Percentiles rank a stretch among this genome's conserved stretches.
Conservation (phyloP, 2,329 filamentous ascomycete genomes). For the Cercospora beticola region DNA sequence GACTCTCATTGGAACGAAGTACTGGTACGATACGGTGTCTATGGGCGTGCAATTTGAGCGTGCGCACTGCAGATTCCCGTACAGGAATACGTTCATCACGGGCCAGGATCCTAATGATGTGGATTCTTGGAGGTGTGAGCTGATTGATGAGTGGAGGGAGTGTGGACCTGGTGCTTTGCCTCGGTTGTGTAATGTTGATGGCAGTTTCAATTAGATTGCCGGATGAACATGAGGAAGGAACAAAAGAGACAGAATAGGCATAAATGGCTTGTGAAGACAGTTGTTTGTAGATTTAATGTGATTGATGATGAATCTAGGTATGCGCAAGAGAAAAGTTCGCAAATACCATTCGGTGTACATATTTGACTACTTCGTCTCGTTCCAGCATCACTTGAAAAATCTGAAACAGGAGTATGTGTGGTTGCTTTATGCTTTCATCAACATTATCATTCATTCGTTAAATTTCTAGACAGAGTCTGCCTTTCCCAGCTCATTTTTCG, state of each 20-base stretch:
- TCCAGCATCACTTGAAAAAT: background rate
- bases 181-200: slow-evolving; percentile 31
- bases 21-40: slow-evolving; percentile 43
- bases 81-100: slow-evolving; percentile 37
- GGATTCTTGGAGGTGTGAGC: slow-evolving; percentile 40
- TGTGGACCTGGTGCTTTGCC: slow-evolving; percentile 28
- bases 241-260: background rate
- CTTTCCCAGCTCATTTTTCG: background rate
- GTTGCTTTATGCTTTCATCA: background rate
- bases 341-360: background rate
- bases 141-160: slow-evolving; percentile 34
- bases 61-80: slow-evolving; percentile 46
- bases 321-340: background rate
- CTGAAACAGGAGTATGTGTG: background rate
- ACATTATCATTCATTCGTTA: background rate
- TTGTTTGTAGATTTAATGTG: background rate
- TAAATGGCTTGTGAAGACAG: background rate
- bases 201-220: slow-evolving; percentile 22
- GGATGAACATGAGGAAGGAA: background rate
- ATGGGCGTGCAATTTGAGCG: slow-evolving; percentile 48
- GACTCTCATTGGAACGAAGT: slow-evolving; percentile 47
- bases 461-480: background rate
- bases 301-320: background rate
- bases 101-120: slow-evolving; percentile 40
- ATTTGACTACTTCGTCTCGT: background rate